Base-by-base conservation (phyloP, 345 rosid species). In the Eucalyptus brandiana region DNA sequence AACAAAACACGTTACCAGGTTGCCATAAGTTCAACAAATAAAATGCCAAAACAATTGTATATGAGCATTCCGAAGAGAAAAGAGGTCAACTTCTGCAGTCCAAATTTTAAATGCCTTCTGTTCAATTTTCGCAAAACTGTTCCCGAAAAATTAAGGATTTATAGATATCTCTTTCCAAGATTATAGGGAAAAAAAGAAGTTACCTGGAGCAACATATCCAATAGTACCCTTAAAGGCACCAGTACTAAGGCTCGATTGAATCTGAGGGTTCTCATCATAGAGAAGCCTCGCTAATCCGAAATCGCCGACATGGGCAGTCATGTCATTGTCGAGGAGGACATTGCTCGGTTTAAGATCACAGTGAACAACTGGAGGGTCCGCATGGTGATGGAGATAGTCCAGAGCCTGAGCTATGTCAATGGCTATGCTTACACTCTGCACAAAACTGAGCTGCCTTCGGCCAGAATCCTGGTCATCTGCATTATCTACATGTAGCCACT, bases 301-400 rank as follows among this genome's bases (percentile, higher is more conserved):
- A n/a, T 92, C 93, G 15, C 91, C 91, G 1, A 92, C 91, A 42
- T 50, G 91, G 0, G 91, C 93, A 24, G 76, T 87, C 92, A 91
- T 32, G 47, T 89, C 91, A 18, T 54, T 49, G 58, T 90, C 92
- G 1, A 93, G 92, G 80, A 94, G 94, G 91, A 94, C 72, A 62
- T 94, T 93, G 91, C 94, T 93, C 23, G 95, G 96, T 89, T 94
- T 94, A 47, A 94, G 80, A 88, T 94, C 93, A 60, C 92, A 88
- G 10, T 92, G 93, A n/a, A 92, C 81, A 42, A 91, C 83, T 7
- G 91, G 89, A 15, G 88, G 86, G 24, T 89, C 72, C 5, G 60
- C 87, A 32, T 23, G 86, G 83, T 88, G 87, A 80, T 92, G 93
- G 45, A 92, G 92, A 54, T 92, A 92, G 65, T 91, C 88, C 49